Base-by-base conservation (phyloP, 1,284 basidiomycete genomes). In the Sphagnurus paluster region DNA sequence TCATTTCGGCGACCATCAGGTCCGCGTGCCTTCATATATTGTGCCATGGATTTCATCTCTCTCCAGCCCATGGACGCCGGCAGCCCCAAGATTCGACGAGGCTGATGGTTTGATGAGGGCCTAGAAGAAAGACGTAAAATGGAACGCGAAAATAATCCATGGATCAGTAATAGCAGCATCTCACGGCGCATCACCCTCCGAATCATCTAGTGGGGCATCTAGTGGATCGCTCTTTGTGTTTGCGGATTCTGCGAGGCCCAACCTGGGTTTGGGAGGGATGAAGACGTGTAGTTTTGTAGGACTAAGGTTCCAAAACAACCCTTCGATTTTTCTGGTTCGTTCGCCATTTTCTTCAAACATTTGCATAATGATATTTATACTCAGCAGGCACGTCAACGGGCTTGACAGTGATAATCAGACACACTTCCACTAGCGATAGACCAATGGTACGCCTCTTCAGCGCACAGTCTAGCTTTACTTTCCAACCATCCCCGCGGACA, bases 141-240 rank as follows among this genome's bases (percentile, higher is more conserved):
- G 19, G 36, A 19, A 28, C 17, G 25, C 24, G 10, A 16, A 9
- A 40, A 29, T 14, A 39, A 28, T 34, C 42, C 42, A 42, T 48
- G 46, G 46, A 48, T 48, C 42, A 44, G 32, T 25, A 16, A 10
- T 16, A 16, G 24, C 46, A 30, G 30, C 37, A 24, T 39, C 21
- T 25, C 44, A 30, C 44, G 38, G 17, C 19, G 34, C 21, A 38
- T 4, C 36, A 24, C 2, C 36, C 36, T 38, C 24, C 11, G 35
- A 14, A 19, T 5, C 13, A 13, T 28, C 26, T 7, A 13, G 26
- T 34, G 32, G 16, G 19, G 32, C 14, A n/a, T 34, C 19, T 34
- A 3, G 32, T 16, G 32, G 13, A n/a, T 34, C 13, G 14, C 32
- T 13, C 4, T 30, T 30, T 13, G 21, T 7, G 37, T 24, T 38